Base-by-base conservation (phyloP, 495 filamentous ascomycete species). In the Aspergillus taichungensis region DNA sequence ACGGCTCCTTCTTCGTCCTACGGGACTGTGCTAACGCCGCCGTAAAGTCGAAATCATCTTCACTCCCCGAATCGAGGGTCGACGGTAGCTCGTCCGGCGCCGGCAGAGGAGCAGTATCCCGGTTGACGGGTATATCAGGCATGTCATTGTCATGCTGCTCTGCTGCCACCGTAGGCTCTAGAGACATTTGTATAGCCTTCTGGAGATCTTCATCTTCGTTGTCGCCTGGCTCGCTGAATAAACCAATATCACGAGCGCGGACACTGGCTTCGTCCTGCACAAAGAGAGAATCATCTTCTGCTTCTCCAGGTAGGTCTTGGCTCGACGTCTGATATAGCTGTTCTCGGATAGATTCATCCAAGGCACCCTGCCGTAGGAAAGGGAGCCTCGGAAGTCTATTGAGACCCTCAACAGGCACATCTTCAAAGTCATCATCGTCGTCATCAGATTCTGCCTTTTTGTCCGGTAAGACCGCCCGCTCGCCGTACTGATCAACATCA, bases 361-460 rank as follows among this genome's bases (percentile, higher is more conserved):
- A 60, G 1, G 59, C 56, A 30, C 66, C 68, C 9, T 66, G 54
- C 45, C 52, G 56, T 6, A 71, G 59, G 37, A 70, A 60, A 35
- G 61, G 52, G 46, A 73, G 53, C 52, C 84, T 94, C 0, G 91
- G 91, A 35, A 98, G 63, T 41, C 92, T 72, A 52, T 98, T 98
- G 27, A 98, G 53, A 2, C 92, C 92, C 60, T 94, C 90, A 34
- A 98, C 85, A 2, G 92, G 92, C 10, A 98, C 85, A 65, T 98
- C 92, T 60, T 97, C 92, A 56, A 97, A 98, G 27, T 83, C 82
- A 13, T 74, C 79, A 12, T 85, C 86, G 3, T 79, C 75, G 14
- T 77, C 73, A 2, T 77, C 73, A 2, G 76, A 72, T 37, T 68
- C 68, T 6, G 68, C 65, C 40, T 81, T 73, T 30, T 57, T 60